Percentiles rank a stretch among this genome's conserved stretches.
These are phyloP conservation scores for Sonneratia alba DNA, from an alignment of 345 rosid genomes.

Conservation along the genomic window DNA sequence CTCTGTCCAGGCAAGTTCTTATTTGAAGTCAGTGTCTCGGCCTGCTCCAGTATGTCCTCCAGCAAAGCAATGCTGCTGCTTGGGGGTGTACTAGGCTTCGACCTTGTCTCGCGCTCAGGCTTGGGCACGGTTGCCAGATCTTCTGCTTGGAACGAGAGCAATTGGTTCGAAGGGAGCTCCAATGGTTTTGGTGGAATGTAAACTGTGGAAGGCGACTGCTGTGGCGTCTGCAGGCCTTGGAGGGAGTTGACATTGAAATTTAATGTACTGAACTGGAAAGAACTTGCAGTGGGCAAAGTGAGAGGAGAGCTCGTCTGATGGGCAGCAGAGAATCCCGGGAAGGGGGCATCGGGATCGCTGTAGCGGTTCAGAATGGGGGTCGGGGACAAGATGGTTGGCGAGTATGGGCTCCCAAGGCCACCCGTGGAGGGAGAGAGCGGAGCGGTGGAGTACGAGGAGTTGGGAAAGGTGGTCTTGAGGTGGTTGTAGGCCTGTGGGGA, in stretches of 20 bases:
- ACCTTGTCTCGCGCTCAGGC: conserved; percentile 2
- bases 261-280: conserved; percentile 12
- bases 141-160: conserved; percentile 10
- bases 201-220: conserved; percentile 12
- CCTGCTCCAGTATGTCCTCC: conserved; percentile 52
- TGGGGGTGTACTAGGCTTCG: conserved; percentile 8
- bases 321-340: conserved; percentile 5
- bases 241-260: conserved; percentile 11
- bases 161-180: conserved; percentile 76
- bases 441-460: conserved; percentile 10
- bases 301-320: neutral
- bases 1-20: conserved; percentile 20
- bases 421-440: conserved; percentile 4
- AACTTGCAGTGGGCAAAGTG: conserved; percentile 6
- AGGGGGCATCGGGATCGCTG: neutral
- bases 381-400: neutral
- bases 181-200: conserved; percentile 26
- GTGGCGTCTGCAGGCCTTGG: conserved; percentile 17
- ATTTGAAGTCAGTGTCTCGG: conserved; percentile 24
- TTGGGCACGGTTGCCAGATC: conserved; percentile 33
- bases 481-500: conserved; percentile 12
- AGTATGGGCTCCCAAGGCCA: neutral
- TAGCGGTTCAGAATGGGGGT: neutral
- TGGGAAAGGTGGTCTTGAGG: conserved; percentile 15
- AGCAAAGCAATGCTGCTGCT: conserved; percentile 21